These are phyloP conservation scores for Nemania sp. DNA, from an alignment of 2,329 filamentous ascomycete species.

Conservation along the genomic window DNA sequence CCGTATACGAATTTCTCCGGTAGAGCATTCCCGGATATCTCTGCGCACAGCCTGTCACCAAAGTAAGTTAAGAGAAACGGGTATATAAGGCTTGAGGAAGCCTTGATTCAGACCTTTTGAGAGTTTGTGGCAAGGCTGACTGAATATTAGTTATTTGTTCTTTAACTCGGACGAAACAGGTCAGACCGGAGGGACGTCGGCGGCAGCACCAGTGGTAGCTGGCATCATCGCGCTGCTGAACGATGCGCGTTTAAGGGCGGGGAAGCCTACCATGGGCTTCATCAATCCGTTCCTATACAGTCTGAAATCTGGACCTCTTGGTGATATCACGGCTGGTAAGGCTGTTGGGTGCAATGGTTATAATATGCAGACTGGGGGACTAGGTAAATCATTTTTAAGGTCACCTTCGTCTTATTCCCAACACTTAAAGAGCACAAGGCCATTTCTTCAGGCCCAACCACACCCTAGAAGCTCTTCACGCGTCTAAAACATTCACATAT, in stretches of 20 bases:
- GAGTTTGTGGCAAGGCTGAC: constrained; percentile 3
- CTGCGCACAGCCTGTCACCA: constrained; percentile 38
- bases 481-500: not conserved
- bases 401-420: not conserved
- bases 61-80: constrained; percentile 34
- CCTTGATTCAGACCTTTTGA: not conserved
- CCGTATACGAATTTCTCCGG: constrained; percentile 40
- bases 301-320: constrained; percentile 22
- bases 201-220: constrained; percentile 34
- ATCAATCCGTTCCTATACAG: constrained; percentile 36
- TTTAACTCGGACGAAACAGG: constrained; percentile 30
- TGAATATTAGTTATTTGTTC: constrained; percentile 29
- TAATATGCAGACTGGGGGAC: constrained; percentile 43
- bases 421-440: not conserved
- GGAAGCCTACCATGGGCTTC: constrained; percentile 34
- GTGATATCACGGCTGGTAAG: constrained; percentile 44
- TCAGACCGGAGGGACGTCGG: constrained; percentile 30
- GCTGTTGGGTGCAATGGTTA: constrained; percentile 44
- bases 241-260: constrained; percentile 33
- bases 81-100: not conserved
- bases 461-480: too few species aligned
- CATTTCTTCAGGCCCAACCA: not conserved
- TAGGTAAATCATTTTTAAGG: not conserved
- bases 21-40: constrained; percentile 34
- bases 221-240: constrained; percentile 35